Evolutionary conservation across 2,329 filamentous ascomycete species (phyloP).

Genomic region (Chaetomium globosum): DNA sequence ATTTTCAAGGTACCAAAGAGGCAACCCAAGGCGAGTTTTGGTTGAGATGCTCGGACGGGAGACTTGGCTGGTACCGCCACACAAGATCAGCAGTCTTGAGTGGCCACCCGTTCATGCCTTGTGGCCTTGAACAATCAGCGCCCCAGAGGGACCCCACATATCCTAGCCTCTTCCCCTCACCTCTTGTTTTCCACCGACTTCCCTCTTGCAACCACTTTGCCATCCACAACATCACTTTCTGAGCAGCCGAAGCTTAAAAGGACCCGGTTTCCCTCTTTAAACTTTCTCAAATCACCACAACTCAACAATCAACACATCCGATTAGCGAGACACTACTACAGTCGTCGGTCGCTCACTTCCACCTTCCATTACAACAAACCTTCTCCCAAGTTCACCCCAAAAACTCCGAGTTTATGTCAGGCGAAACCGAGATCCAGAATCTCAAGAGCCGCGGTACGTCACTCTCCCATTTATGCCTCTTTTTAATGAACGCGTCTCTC

Average conservation of each 20-base stretch:
- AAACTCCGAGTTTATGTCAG: conserved; percentile 94
- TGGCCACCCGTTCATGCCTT: conserved; percentile 32
- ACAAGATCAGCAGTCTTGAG: neutral
- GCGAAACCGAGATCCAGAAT: conserved; percentile 69
- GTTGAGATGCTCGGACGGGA: neutral
- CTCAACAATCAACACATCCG: conserved; percentile 32
- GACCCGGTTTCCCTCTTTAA: conserved; percentile 15
- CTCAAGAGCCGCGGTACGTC: conserved; percentile 89
- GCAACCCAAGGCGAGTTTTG: neutral
- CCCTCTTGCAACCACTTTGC: conserved; percentile 33
- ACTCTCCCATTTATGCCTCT: neutral
- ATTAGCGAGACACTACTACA: conserved; percentile 53
- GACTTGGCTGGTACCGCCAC: neutral
- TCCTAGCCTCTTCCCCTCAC: conserved; percentile 35
- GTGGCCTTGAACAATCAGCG: conserved; percentile 28
- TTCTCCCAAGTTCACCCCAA: conserved; percentile 59
- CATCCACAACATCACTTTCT: conserved; percentile 35
- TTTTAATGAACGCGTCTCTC: neutral
- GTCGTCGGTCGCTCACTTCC: conserved; percentile 56
- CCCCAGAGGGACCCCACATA: conserved; percentile 28
- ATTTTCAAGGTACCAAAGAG: conserved; percentile 3
- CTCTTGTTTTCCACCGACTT: conserved; percentile 33
- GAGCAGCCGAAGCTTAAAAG: conserved; percentile 28
- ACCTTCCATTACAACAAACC: conserved; percentile 52
- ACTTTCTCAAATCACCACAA: conserved; percentile 12